A percentile compares a stretch with the other conserved stretches of the same genome.
These are phyloP conservation scores for Candida ovalis DNA, from an alignment of 805 yeast genomes.

Conservation along the genomic window DNA sequence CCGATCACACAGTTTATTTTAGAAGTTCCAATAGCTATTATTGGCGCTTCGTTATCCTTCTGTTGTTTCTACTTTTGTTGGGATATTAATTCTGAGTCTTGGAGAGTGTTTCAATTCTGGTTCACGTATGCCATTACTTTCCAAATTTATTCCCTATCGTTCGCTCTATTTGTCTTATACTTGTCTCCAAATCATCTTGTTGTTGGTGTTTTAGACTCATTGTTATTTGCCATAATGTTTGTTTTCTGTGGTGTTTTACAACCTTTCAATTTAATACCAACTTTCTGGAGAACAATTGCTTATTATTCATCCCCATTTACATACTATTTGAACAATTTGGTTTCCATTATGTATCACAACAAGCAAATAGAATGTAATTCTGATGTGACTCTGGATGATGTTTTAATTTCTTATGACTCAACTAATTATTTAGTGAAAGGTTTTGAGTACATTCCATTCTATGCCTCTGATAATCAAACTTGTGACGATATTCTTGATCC, in stretches of 20 bases:
- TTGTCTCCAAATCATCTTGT: conserved; percentile 41
- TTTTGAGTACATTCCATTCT: not conserved
- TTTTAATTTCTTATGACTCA: not conserved
- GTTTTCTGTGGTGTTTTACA: conserved; percentile 41
- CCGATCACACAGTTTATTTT: conserved; percentile 26
- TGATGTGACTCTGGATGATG: not conserved
- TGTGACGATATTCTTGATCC: not conserved
- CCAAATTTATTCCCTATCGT: conserved; percentile 29
- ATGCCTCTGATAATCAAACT: not conserved
- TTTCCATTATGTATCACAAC: conserved; percentile 36
- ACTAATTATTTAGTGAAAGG: not conserved
- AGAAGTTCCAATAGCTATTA: conserved; percentile 54
- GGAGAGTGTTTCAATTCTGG: conserved; percentile 35
- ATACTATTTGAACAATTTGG: conserved; percentile 42
- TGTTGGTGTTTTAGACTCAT: conserved; percentile 39
- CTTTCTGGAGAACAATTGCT: conserved; percentile 42
- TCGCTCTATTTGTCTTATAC: conserved; percentile 40
- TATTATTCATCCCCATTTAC: conserved; percentile 44
- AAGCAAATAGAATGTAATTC: conserved; percentile 34
- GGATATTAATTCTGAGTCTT: conserved; percentile 23
- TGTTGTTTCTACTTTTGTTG: conserved; percentile 49
- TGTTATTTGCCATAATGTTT: conserved; percentile 31
- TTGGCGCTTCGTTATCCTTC: conserved; percentile 42
- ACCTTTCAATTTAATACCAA: conserved; percentile 40
- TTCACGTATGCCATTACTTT: conserved; percentile 31